phyloP scores from a whole-genome alignment of 495 filamentous ascomycete species.

The Clavariopsis aquatica region DNA sequence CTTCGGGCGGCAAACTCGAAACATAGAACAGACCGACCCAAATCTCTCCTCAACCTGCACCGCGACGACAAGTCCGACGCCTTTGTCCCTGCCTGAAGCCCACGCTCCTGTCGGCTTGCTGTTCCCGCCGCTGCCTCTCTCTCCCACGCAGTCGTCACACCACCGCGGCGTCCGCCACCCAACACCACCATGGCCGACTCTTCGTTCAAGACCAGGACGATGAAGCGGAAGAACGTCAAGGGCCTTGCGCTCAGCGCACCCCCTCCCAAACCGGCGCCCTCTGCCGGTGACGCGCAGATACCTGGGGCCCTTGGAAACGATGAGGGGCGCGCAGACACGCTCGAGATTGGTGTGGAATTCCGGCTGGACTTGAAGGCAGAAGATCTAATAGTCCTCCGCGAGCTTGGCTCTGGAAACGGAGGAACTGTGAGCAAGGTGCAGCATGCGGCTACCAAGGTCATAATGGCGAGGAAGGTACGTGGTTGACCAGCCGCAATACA shows the following conservation, averaged over 20 bases:
- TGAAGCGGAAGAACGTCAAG: conserved; percentile 98
- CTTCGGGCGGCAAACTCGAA: conserved; percentile 38
- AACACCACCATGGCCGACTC: conserved; percentile 64
- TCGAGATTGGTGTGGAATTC: conserved; percentile 97
- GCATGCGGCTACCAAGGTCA: conserved; percentile 89
- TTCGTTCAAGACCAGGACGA: conserved; percentile 79
- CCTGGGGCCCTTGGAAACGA: conserved; percentile 65
- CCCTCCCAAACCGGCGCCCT: conserved; percentile 60
- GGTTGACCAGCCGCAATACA: not conserved
- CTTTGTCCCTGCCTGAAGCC: not conserved
- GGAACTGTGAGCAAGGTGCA: conserved; percentile 97
- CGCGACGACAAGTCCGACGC: not conserved
- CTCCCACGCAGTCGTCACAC: conserved; percentile 5
- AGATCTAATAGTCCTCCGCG: conserved; percentile 88
- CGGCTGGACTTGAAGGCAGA: conserved; percentile 88
- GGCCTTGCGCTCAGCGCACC: conserved; percentile 80
- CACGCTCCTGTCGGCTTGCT: not conserved
- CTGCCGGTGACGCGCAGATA: conserved; percentile 60
- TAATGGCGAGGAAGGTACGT: conserved; percentile 94
- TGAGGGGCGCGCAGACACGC: conserved; percentile 66
- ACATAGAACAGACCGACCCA: conserved; percentile 12
- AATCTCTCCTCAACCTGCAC: not conserved
- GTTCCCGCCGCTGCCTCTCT: conserved; percentile 6
- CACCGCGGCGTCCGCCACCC: conserved; percentile 25
- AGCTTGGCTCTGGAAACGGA: conserved; percentile 93